phyloP scores from a whole-genome alignment of 495 filamentous ascomycete genomes.

The Thermochaetoides thermophila region DNA sequence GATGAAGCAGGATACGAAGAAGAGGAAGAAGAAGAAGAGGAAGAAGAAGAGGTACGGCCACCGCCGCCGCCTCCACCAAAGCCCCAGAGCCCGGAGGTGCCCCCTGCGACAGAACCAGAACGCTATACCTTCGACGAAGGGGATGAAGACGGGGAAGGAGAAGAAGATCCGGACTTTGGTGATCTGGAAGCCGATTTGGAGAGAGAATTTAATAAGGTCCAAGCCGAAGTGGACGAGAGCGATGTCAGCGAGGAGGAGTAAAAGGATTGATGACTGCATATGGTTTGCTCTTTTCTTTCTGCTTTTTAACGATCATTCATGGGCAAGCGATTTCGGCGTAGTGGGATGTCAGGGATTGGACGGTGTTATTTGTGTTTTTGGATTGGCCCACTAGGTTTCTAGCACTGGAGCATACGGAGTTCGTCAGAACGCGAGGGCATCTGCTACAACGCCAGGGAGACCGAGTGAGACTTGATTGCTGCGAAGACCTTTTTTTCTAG shows the following conservation, averaged over 20 bases:
- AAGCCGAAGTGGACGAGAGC: conserved; percentile 11
- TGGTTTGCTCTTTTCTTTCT: too few relatives aligned
- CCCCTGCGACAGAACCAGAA: conserved; percentile 4
- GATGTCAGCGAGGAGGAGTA: conserved; percentile 23
- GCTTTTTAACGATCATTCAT: too few relatives aligned
- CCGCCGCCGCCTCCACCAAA: neutral
- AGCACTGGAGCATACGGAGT: too few relatives aligned
- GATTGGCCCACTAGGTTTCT: too few relatives aligned
- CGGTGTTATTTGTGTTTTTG: too few relatives aligned
- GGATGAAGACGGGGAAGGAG: conserved; percentile 10
- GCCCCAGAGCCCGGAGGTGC: neutral
- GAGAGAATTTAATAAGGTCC: conserved; percentile 17
- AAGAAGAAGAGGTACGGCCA: neutral
- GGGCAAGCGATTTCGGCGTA: too few relatives aligned
- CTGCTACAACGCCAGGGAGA: too few relatives aligned
- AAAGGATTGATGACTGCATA: too few relatives aligned
- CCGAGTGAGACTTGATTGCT: too few relatives aligned
- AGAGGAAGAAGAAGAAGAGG: conserved; percentile 6
- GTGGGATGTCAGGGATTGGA: too few relatives aligned
- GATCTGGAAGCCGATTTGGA: conserved; percentile 28
- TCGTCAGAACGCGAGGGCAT: too few relatives aligned
- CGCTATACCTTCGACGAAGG: conserved; percentile 11
- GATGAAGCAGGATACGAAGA: conserved; percentile 5
- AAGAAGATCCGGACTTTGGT: conserved; percentile 3
- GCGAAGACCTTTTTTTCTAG: too few relatives aligned